Conservation (phyloP, 164 flowering plant species). For the Nelumbo lutea region DNA sequence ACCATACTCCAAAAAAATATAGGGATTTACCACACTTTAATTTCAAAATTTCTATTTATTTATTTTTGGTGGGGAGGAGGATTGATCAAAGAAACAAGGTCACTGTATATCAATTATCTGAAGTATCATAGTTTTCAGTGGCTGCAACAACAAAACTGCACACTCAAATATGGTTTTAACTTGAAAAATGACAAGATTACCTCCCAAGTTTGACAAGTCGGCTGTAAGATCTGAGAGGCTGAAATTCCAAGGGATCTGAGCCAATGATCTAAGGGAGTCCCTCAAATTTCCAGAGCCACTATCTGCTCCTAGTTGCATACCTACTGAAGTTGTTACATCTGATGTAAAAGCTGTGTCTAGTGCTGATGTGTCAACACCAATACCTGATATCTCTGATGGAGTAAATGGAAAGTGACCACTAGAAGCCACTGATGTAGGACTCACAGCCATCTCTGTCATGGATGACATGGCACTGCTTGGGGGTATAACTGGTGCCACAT, state of each 20-base stretch:
- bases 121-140: no score
- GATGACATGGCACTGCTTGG: conserved; percentile 64
- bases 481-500: conserved; percentile 43
- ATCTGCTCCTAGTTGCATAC: conserved; percentile 75
- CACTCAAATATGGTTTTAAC: neutral
- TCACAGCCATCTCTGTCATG: conserved; percentile 83
- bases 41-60: no score
- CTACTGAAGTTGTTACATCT: conserved; percentile 72
- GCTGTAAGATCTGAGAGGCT: conserved; percentile 93
- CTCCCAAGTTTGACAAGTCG: conserved; percentile 86
- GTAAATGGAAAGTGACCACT: conserved; percentile 95
- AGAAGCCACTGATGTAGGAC: conserved; percentile 92
- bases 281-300: conserved; percentile 62
- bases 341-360: conserved; percentile 83
- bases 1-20: no score
- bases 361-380: conserved; percentile 80
- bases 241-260: conserved; percentile 90
- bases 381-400: conserved; percentile 81
- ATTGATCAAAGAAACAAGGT: no score
- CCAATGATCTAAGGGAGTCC: conserved; percentile 73
- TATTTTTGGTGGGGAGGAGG: no score
- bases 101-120: no score
- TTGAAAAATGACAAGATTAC: conserved; percentile 27
- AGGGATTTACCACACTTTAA: no score
- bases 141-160: neutral